Percentiles rank a stretch among this genome's conserved stretches.
phyloP scores from a whole-genome alignment of 306 rosid genomes.

The Vigna hirtella region DNA sequence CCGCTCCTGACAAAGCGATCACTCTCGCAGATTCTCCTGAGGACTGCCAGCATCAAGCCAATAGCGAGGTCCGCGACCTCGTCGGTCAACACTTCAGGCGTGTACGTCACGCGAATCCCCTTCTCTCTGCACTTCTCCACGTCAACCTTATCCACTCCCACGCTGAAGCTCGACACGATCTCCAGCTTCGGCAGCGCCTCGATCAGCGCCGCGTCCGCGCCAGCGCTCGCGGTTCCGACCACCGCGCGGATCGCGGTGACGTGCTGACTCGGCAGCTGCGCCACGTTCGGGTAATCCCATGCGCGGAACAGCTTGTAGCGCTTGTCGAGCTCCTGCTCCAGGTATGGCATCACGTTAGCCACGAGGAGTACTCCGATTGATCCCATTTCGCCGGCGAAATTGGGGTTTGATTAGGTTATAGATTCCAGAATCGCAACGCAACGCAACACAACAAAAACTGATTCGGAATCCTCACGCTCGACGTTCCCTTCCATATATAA shows the following conservation, averaged over 20 bases:
- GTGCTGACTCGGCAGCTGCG: constrained; percentile 52
- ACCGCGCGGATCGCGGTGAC: constrained; percentile 66
- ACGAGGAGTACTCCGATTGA: constrained; percentile 66
- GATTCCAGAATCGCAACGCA: neutral
- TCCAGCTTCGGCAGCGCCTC: constrained; percentile 70
- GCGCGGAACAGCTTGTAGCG: constrained; percentile 69
- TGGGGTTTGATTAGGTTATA: neutral
- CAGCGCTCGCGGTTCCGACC: constrained; percentile 50
- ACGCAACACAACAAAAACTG: neutral
- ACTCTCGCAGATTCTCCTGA: constrained; percentile 66
- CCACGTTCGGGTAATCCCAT: constrained; percentile 54
- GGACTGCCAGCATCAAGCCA: constrained; percentile 60
- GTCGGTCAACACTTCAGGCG: constrained; percentile 90
- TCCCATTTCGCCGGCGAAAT: constrained; percentile 51
- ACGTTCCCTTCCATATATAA: neutral
- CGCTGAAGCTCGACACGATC: constrained; percentile 74
- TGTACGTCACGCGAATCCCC: constrained; percentile 78
- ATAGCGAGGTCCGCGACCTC: constrained; percentile 81
- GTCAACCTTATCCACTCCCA: constrained; percentile 81
- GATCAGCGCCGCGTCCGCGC: constrained; percentile 67
- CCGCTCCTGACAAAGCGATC: constrained; percentile 77
- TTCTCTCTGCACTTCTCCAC: constrained; percentile 59
- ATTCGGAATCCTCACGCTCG: neutral
- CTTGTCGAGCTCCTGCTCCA: constrained; percentile 71
- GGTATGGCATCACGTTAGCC: constrained; percentile 54